Evolutionary conservation across 2,329 filamentous ascomycete genomes (phyloP).

Genomic region (Fusarium incarnatum): DNA sequence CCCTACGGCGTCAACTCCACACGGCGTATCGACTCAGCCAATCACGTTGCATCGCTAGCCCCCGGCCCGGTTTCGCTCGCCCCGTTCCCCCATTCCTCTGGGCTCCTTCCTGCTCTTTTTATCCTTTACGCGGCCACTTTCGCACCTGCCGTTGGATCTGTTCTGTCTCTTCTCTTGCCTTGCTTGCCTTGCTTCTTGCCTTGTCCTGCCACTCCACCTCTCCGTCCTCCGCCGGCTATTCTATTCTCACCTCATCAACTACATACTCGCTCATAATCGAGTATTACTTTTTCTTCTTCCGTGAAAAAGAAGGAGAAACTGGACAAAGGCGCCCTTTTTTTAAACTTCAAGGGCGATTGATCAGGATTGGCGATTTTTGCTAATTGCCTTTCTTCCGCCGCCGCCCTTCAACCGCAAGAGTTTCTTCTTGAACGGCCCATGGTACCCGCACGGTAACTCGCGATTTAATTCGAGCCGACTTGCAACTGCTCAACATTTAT

Average conservation of each 20-base stretch:
- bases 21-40: constrained; percentile 2
- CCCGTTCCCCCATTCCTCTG: constrained; percentile 36
- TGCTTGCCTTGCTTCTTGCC: constrained; percentile 27
- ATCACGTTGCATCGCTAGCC: constrained; percentile 15
- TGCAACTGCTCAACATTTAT: constrained; percentile 33
- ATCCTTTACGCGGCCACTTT: constrained; percentile 38
- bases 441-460: constrained; percentile 44
- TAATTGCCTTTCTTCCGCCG: constrained; percentile 33
- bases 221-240: constrained; percentile 39
- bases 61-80: constrained; percentile 34
- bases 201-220: constrained; percentile 38
- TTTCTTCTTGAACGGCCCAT: constrained; percentile 41
- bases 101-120: constrained; percentile 38
- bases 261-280: constrained; percentile 29
- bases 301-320: constrained; percentile 9
- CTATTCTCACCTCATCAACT: constrained; percentile 39
- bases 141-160: constrained; percentile 33
- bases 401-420: constrained; percentile 33
- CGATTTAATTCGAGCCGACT: constrained; percentile 45
- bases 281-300: constrained; percentile 26
- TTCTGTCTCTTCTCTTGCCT: constrained; percentile 29
- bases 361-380: constrained; percentile 27
- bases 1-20: constrained; percentile 31
- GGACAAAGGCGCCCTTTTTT: background rate
- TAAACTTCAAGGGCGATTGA: constrained; percentile 17